Percentiles rank a stretch among this genome's conserved stretches.
Conservation (phyloP, 2,329 filamentous ascomycete genomes). For the Fusarium zealandicum region DNA sequence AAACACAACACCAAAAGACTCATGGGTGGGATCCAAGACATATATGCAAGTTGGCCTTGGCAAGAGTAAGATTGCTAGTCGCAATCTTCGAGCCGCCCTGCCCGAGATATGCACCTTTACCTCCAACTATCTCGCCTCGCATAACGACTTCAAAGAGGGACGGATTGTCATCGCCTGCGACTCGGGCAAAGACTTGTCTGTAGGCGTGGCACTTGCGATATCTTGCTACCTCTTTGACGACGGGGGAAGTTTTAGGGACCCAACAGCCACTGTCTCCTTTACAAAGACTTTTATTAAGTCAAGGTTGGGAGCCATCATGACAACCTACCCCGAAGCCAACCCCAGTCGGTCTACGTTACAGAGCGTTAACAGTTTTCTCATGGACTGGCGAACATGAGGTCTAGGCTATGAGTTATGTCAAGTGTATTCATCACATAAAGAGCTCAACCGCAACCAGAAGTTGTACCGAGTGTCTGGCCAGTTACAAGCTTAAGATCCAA, state of each 20-base stretch:
- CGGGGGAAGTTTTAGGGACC: conserved; percentile 56
- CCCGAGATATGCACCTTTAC: conserved; percentile 67
- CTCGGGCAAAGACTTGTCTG: conserved; percentile 79
- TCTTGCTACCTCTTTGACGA: conserved; percentile 77
- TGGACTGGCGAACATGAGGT: conserved; percentile 59
- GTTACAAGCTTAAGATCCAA: background rate
- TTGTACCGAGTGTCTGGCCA: background rate
- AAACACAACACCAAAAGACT: conserved; percentile 53
- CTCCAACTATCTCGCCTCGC: conserved; percentile 45
- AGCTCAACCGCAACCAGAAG: too few relatives aligned
- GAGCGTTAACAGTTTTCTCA: conserved; percentile 89
- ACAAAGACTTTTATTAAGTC: conserved; percentile 81
- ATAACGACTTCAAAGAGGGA: background rate
- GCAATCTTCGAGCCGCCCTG: conserved; percentile 79
- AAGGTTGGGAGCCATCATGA: conserved; percentile 82
- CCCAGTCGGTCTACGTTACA: conserved; percentile 86
- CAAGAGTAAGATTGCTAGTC: conserved; percentile 78
- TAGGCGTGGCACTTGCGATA: conserved; percentile 78
- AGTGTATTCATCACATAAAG: too few relatives aligned
- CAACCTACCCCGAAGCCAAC: conserved; percentile 78
- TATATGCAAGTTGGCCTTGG: conserved; percentile 69
- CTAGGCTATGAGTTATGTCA: too few relatives aligned
- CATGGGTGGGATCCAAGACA: conserved; percentile 48
- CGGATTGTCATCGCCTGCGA: conserved; percentile 71
- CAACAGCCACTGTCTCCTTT: conserved; percentile 48